Conservation (phyloP, 352 stramenopile species). For the Pythium grandisporangium region DNA sequence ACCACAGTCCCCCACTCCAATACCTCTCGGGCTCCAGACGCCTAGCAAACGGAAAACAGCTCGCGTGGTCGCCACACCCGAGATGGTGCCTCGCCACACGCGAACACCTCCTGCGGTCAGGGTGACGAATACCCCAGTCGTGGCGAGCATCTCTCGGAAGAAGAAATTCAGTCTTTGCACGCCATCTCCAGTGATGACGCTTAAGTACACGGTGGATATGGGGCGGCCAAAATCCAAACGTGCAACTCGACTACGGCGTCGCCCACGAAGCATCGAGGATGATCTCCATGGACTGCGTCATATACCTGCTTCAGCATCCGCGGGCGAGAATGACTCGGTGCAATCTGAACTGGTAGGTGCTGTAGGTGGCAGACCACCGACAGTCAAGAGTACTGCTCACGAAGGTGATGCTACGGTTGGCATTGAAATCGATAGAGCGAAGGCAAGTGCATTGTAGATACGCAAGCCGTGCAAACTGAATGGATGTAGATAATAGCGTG, state of each 20-base stretch:
- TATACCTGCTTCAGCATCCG: not conserved
- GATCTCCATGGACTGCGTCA: constrained; percentile 28
- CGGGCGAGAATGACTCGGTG: too few relatives aligned
- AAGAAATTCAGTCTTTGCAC: constrained; percentile 63
- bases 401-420: too few relatives aligned
- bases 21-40: constrained; percentile 4
- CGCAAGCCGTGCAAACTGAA: too few relatives aligned
- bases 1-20: not conserved
- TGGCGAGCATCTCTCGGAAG: constrained; percentile 7
- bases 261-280: constrained; percentile 41
- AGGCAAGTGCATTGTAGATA: too few relatives aligned
- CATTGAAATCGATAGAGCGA: too few relatives aligned
- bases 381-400: not conserved
- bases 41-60: constrained; percentile 13
- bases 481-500: too few relatives aligned
- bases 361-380: too few relatives aligned
- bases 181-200: constrained; percentile 70
- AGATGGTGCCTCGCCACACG: not conserved
- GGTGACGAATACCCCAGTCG: constrained; percentile 10
- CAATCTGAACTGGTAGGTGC: too few relatives aligned
- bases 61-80: constrained; percentile 7
- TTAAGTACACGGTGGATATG: constrained; percentile 74
- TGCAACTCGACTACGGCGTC: constrained; percentile 27
- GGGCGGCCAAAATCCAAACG: constrained; percentile 60
- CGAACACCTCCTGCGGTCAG: constrained; percentile 4